phyloP scores from a whole-genome alignment of 495 filamentous ascomycete species.

The Hypoxylon crocopeplum region DNA sequence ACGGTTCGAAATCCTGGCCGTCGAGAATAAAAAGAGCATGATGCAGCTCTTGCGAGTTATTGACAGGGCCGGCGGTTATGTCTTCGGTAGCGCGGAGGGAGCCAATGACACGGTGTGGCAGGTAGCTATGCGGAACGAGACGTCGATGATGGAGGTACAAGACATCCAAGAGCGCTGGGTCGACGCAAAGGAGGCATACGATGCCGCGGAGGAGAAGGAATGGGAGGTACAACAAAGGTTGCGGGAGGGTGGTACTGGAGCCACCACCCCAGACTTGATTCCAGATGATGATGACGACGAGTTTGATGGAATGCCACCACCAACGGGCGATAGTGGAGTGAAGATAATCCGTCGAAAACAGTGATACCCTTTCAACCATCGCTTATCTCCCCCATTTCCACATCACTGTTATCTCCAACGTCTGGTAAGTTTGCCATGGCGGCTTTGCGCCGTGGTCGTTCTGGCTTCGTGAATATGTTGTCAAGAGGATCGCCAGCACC shows the following conservation, averaged over 20 bases:
- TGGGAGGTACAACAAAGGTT: constrained; percentile 64
- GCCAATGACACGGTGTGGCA: constrained; percentile 95
- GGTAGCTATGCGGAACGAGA: constrained; percentile 87
- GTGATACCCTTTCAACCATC: constrained; percentile 47
- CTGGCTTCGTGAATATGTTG: constrained; percentile 47
- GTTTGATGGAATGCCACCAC: constrained; percentile 41
- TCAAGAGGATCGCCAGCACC: constrained; percentile 46
- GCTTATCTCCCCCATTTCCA: constrained; percentile 56
- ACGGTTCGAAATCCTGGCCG: constrained; percentile 88
- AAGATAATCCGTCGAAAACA: constrained; percentile 50
- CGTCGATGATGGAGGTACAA: constrained; percentile 75
- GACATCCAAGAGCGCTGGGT: constrained; percentile 97
- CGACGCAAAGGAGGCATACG: constrained; percentile 85
- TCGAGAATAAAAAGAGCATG: constrained; percentile 96
- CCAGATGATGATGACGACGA: constrained; percentile 47
- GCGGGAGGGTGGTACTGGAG: constrained; percentile 36
- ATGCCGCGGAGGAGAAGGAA: constrained; percentile 76
- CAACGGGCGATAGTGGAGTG: constrained; percentile 44
- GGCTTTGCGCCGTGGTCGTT: constrained; percentile 43
- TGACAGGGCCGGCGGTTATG: constrained; percentile 91
- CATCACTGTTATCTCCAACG: constrained; percentile 52
- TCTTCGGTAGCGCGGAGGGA: constrained; percentile 88
- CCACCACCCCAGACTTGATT: constrained; percentile 38
- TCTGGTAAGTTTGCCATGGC: constrained; percentile 50
- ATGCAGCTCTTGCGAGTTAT: constrained; percentile 85